phyloP scores from a whole-genome alignment of 371 early-diverging fungal species.

The Rhizopus delemar region DNA sequence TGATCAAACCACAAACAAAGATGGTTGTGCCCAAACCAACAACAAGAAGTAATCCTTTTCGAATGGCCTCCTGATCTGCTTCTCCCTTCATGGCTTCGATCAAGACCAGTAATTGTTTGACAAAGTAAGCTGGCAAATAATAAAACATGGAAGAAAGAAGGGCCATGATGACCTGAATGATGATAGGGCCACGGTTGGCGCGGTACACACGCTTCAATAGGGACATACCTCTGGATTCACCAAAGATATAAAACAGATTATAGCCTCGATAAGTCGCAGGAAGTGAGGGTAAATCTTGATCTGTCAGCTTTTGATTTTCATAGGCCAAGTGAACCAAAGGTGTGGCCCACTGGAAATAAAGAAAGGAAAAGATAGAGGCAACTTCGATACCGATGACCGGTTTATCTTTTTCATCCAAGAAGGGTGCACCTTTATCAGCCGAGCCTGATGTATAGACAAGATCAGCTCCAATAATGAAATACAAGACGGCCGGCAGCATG shows the following conservation, averaged over 20 bases:
- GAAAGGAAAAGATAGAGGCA: slow-evolving; percentile 31
- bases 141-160: slow-evolving; percentile 29
- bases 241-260: slow-evolving; percentile 38
- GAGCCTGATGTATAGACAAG: slow-evolving; percentile 35
- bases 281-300: slow-evolving; percentile 39
- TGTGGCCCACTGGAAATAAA: slow-evolving; percentile 29
- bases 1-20: slow-evolving; percentile 39
- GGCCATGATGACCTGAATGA: slow-evolving; percentile 31
- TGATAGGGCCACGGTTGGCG: slow-evolving; percentile 28
- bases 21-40: slow-evolving; percentile 42
- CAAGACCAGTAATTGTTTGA: slow-evolving; percentile 37
- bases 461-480: slow-evolving; percentile 27
- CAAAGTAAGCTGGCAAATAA: slow-evolving; percentile 44
- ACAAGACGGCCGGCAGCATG: slow-evolving; percentile 20
- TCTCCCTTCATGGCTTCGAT: slow-evolving; percentile 32
- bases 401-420: slow-evolving; percentile 37
- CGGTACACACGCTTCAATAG: slow-evolving; percentile 32
- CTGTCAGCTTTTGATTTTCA: slow-evolving; percentile 28
- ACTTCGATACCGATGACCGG: slow-evolving; percentile 23
- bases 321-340: slow-evolving; percentile 37
- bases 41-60: slow-evolving; percentile 45
- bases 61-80: slow-evolving; percentile 14
- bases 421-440: slow-evolving; percentile 31
- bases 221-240: slow-evolving; percentile 21
- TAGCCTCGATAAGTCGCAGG: slow-evolving; percentile 37